Percentiles rank a stretch among this genome's conserved stretches.
Evolutionary conservation across 768 basidiomycete species (phyloP).

Genomic region (Mycena rosella): DNA sequence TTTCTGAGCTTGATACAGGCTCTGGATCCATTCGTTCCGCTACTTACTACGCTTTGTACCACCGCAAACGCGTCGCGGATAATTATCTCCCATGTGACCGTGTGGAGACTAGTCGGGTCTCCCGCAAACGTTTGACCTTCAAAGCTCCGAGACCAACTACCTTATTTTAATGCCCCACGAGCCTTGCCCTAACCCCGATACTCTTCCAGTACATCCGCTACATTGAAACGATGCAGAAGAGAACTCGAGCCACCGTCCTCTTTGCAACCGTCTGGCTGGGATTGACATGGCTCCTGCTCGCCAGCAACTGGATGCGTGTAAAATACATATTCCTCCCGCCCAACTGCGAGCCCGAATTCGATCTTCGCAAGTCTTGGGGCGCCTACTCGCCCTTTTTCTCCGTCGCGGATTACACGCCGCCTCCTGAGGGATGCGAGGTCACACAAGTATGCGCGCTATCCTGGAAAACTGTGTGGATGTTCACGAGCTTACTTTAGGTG

Average conservation of each 20-base stretch:
- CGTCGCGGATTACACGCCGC: slow-evolving; percentile 56
- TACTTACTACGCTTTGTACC: not conserved
- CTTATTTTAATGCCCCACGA: not conserved
- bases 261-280: slow-evolving; percentile 25
- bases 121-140: too few species aligned
- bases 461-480: not conserved
- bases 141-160: too few species aligned
- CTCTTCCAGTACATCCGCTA: not conserved
- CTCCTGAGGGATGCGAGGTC: slow-evolving; percentile 64
- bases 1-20: too few species aligned
- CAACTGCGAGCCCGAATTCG: not conserved
- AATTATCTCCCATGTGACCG: not conserved
- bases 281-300: slow-evolving; percentile 14
- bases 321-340: not conserved
- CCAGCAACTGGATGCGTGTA: slow-evolving; percentile 14
- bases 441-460: slow-evolving; percentile 59
- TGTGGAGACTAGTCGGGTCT: not conserved
- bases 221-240: not conserved
- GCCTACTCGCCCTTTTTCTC: slow-evolving; percentile 74
- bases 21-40: too few species aligned
- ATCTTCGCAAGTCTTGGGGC: slow-evolving; percentile 59
- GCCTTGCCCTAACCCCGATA: too few species aligned
- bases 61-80: not conserved
- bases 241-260: not conserved
- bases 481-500: slow-evolving; percentile 53